Evolutionary conservation across 352 stramenopile species (phyloP).

Genomic region (Phytophthora brassicae): DNA sequence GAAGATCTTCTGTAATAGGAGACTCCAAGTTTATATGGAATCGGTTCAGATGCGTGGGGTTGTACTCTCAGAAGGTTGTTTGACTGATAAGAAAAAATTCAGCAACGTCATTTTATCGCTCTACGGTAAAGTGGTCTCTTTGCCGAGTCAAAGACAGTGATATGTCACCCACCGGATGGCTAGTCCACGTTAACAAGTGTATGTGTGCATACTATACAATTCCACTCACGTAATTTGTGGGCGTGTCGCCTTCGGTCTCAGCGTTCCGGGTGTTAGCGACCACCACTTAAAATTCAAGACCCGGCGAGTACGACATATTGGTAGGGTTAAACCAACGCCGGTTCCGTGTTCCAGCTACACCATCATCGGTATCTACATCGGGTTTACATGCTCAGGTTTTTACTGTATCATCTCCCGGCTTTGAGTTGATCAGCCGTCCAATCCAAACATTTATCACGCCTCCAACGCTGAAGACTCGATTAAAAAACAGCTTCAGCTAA

Average conservation of each 20-base stretch:
- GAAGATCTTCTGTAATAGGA: not conserved
- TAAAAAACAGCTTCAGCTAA: not conserved
- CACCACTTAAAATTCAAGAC: not conserved
- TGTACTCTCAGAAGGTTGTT: not conserved
- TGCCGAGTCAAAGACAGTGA: not conserved
- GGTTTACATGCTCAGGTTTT: not conserved
- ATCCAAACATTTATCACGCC: not conserved
- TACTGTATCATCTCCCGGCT: not conserved
- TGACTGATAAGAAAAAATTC: not conserved
- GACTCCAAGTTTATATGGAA: not conserved
- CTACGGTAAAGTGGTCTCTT: slow-evolving; percentile 5
- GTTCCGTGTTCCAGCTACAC: not conserved
- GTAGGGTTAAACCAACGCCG: not conserved
- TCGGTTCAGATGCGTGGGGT: not conserved
- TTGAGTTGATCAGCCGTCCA: not conserved
- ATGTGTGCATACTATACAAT: not conserved
- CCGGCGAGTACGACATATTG: not conserved
- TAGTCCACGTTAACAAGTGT: not conserved
- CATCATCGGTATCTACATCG: not conserved
- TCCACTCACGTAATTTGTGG: slow-evolving; percentile 1
- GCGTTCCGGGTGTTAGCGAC: not conserved
- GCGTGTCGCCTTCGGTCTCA: not conserved
- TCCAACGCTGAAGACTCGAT: not conserved
- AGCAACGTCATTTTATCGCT: not conserved
- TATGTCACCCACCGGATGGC: not conserved